Evolutionary conservation across 2,329 filamentous ascomycete species (phyloP).

Genomic region (Ascochyta fabae): DNA sequence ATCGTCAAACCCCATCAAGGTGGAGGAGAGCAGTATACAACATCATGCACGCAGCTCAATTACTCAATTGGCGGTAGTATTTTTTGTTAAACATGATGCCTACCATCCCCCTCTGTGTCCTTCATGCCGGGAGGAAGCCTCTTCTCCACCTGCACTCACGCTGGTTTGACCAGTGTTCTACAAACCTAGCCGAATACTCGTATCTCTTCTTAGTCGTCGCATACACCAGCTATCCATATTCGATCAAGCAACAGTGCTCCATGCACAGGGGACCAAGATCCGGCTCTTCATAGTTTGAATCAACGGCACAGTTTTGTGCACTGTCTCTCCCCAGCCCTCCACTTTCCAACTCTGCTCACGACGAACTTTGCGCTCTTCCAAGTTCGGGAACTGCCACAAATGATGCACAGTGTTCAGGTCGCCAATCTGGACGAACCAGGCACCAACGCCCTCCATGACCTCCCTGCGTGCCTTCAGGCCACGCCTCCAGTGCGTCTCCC

Average conservation of each 20-base stretch:
- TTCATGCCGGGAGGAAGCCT: neutral
- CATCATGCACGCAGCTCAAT: neutral
- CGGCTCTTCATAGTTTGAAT: constrained; percentile 97
- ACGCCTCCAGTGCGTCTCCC: constrained; percentile 97
- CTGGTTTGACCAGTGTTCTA: neutral
- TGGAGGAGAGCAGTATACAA: neutral
- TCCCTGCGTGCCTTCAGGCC: constrained; percentile 89
- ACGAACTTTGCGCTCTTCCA: constrained; percentile 89
- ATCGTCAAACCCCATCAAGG: neutral
- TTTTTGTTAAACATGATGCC: neutral
- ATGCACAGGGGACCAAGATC: constrained; percentile 92
- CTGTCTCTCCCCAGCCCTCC: constrained; percentile 95
- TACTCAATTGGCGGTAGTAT: neutral
- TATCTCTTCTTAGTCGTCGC: neutral
- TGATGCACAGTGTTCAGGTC: constrained; percentile 98
- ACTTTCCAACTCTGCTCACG: constrained; percentile 95
- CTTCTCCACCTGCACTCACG: neutral
- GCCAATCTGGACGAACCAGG: constrained; percentile 98
- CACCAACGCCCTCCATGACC: constrained; percentile 97
- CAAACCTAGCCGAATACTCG: neutral
- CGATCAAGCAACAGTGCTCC: constrained; percentile 84
- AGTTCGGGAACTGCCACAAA: constrained; percentile 96
- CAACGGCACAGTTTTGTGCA: constrained; percentile 96
- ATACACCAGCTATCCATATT: neutral
- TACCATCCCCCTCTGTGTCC: neutral